Percentiles rank a stretch among this genome's conserved stretches.
These are phyloP conservation scores for Colletotrichum sp. DNA, from an alignment of 2,329 filamentous ascomycete genomes.

Conservation along the genomic window DNA sequence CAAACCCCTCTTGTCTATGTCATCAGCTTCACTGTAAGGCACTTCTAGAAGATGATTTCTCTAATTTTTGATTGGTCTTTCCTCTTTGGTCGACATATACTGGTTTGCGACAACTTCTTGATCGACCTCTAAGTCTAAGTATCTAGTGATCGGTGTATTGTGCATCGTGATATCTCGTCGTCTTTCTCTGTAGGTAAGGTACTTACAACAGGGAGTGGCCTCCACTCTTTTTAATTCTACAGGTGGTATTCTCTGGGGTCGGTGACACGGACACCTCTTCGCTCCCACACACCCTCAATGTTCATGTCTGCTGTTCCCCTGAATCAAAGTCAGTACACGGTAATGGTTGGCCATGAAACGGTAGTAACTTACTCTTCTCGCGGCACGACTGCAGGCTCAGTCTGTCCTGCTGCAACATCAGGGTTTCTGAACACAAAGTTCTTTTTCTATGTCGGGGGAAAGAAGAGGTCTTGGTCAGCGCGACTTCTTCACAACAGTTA, in stretches of 20 bases:
- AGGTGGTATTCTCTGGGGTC: conserved; percentile 5
- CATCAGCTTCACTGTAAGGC: too few relatives aligned
- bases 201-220: not conserved
- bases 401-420: not conserved
- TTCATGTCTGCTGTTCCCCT: conserved; percentile 4
- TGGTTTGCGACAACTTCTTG: not conserved
- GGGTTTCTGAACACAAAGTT: conserved; percentile 1
- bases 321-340: accelerated
- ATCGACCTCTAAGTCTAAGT: not conserved
- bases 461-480: not conserved
- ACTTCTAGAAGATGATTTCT: too few relatives aligned
- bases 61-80: too few relatives aligned
- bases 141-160: accelerated
- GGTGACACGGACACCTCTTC: not conserved
- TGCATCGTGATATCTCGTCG: not conserved
- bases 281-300: not conserved
- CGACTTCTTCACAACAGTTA: not conserved
- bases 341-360: accelerated
- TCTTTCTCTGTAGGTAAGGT: not conserved
- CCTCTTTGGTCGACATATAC: not conserved
- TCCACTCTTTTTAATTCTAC: not conserved
- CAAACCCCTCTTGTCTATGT: accelerated
- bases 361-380: not conserved
- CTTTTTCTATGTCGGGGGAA: not conserved
- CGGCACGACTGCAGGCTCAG: not conserved